These are phyloP conservation scores for Thalassiosira exigua DNA, from an alignment of 352 stramenopile genomes.

Conservation along the genomic window DNA sequence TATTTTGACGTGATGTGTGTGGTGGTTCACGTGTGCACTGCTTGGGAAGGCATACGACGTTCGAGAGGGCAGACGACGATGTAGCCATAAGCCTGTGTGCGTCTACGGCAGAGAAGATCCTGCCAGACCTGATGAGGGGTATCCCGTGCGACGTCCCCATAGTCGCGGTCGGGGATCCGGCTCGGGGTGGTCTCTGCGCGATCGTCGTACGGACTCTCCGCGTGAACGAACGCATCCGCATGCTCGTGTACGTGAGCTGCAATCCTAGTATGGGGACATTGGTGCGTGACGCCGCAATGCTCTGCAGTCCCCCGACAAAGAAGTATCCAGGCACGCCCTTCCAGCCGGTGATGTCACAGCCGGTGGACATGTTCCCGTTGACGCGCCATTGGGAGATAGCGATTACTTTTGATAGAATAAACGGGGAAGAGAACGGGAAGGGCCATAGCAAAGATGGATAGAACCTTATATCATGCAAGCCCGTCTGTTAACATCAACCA, in stretches of 20 bases:
- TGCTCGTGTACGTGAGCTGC: slow-evolving; percentile 96
- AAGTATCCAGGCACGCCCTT: slow-evolving; percentile 92
- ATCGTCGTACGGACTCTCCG: slow-evolving; percentile 69
- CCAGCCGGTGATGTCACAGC: slow-evolving; percentile 89
- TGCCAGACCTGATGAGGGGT: slow-evolving; percentile 67
- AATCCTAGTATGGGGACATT: slow-evolving; percentile 97
- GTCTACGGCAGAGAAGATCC: slow-evolving; percentile 65
- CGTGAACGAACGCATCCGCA: slow-evolving; percentile 63
- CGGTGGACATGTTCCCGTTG: slow-evolving; percentile 99
- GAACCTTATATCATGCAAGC: no score
- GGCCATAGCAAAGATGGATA: slow-evolving; percentile 24
- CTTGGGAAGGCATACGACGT: no score
- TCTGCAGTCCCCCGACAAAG: slow-evolving; percentile 94
- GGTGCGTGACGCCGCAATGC: slow-evolving; percentile 86
- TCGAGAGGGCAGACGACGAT: slow-evolving; percentile 69
- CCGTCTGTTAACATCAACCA: no score
- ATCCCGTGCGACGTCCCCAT: slow-evolving; percentile 66
- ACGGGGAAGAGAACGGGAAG: slow-evolving; percentile 63
- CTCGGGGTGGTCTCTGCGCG: slow-evolving; percentile 93
- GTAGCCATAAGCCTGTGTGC: slow-evolving; percentile 63
- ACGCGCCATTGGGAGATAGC: slow-evolving; percentile 98
- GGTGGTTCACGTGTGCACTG: slow-evolving; percentile 98
- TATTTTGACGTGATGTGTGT: no score
- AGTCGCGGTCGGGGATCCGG: slow-evolving; percentile 97
- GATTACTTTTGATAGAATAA: slow-evolving; percentile 93